A percentile compares a stretch with the other conserved stretches of the same genome.
These are phyloP conservation scores for Viridothelium virens DNA, from an alignment of 495 filamentous ascomycete genomes.

Conservation along the genomic window DNA sequence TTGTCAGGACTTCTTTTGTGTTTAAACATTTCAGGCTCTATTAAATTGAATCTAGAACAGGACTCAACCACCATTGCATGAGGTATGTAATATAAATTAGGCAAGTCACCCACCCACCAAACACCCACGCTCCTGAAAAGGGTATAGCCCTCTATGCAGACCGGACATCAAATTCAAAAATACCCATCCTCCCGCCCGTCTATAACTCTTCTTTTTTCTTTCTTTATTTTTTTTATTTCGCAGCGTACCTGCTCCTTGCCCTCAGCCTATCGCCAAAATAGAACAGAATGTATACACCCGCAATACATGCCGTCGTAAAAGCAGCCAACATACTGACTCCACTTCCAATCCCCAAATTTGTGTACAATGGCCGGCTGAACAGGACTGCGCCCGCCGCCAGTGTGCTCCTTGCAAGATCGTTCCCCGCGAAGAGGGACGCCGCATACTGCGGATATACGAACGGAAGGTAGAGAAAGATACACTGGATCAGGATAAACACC, in stretches of 20 bases:
- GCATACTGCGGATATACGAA: constrained; percentile 56
- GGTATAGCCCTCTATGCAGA: too few species aligned
- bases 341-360: constrained; percentile 49
- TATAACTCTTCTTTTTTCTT: too few species aligned
- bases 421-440: constrained; percentile 53
- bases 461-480: constrained; percentile 58
- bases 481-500: constrained; percentile 51
- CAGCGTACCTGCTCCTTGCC: constrained; percentile 41
- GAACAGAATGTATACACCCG: constrained; percentile 51
- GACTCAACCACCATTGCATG: too few species aligned
- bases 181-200: too few species aligned
- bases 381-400: constrained; percentile 52
- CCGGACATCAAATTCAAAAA: too few species aligned
- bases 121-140: too few species aligned
- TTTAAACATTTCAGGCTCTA: too few species aligned
- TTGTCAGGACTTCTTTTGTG: too few species aligned
- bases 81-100: too few species aligned
- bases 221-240: constrained; percentile 23
- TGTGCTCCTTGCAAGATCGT: constrained; percentile 50
- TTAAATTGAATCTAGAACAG: too few species aligned
- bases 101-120: too few species aligned
- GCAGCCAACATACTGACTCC: constrained; percentile 51
- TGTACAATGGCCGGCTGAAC: constrained; percentile 50
- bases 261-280: constrained; percentile 47
- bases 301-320: constrained; percentile 47